Evolutionary conservation across 2,329 filamentous ascomycete genomes (phyloP).

Genomic region (Aspergillus phoenicis): DNA sequence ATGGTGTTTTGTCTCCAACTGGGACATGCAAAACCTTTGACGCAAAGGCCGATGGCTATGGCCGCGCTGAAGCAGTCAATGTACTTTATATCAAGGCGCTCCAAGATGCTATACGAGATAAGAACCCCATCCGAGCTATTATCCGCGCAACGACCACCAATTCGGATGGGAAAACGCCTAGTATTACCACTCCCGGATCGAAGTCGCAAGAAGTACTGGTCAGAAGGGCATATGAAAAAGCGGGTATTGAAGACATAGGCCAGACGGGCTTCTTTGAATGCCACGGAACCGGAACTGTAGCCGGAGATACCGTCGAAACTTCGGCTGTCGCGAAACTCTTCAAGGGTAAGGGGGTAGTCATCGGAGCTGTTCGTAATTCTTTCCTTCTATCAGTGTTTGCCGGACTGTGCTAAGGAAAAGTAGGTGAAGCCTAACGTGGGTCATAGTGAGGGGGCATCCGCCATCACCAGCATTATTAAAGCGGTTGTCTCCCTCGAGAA

Average conservation of each 20-base stretch:
- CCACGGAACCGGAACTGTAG: slow-evolving; percentile 18
- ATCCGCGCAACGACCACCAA: slow-evolving; percentile 15
- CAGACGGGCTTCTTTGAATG: slow-evolving; percentile 20
- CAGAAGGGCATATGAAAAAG: slow-evolving; percentile 13
- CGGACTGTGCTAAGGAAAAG: too few relatives aligned
- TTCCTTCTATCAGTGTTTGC: too few relatives aligned
- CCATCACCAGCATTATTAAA: slow-evolving; percentile 24
- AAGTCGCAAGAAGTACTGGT: slow-evolving; percentile 23
- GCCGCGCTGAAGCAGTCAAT: slow-evolving; percentile 52
- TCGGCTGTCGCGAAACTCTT: slow-evolving; percentile 11
- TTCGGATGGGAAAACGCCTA: slow-evolving; percentile 18
- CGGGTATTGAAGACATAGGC: slow-evolving; percentile 4
- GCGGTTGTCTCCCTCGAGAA: slow-evolving; percentile 24
- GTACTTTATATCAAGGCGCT: slow-evolving; percentile 52
- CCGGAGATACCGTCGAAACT: slow-evolving; percentile 16
- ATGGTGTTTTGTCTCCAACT: slow-evolving; percentile 41
- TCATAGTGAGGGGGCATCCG: slow-evolving; percentile 26
- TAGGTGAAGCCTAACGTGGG: slow-evolving; percentile 28
- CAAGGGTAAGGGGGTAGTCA: background rate
- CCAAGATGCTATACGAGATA: slow-evolving; percentile 49
- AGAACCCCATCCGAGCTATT: slow-evolving; percentile 22
- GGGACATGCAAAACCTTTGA: slow-evolving; percentile 54
- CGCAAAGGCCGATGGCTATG: slow-evolving; percentile 54
- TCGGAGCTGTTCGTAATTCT: slow-evolving; percentile 7
- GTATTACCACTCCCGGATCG: slow-evolving; percentile 18